phyloP scores from a whole-genome alignment of 163 green algal species.

The Chlorella variabilis region DNA sequence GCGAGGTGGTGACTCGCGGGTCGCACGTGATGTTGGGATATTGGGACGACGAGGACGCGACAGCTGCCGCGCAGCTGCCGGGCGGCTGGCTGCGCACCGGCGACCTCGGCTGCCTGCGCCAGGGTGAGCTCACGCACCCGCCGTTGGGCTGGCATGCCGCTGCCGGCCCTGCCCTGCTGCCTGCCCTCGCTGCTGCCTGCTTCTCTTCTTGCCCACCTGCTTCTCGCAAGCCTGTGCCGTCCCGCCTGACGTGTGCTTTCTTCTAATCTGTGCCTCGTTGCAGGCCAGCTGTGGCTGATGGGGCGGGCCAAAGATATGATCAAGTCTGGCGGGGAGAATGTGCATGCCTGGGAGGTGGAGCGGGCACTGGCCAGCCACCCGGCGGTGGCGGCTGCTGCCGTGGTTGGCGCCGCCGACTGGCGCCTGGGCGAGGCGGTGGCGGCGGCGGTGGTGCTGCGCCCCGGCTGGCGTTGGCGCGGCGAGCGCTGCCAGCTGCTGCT shows the following conservation, averaged over 20 bases:
- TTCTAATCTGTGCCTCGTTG: not conserved
- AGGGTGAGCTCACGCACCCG: not conserved
- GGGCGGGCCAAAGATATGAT: slow-evolving; percentile 88
- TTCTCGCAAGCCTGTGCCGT: not conserved
- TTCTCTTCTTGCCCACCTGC: no score
- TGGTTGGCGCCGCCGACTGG: slow-evolving; percentile 76
- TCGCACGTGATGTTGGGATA: slow-evolving; percentile 86
- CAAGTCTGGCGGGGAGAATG: slow-evolving; percentile 89
- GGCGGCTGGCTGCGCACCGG: slow-evolving; percentile 83
- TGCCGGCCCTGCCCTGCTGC: no score
- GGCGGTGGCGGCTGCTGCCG: slow-evolving; percentile 69
- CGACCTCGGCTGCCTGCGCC: slow-evolving; percentile 66
- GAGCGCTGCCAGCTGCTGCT: slow-evolving; percentile 33
- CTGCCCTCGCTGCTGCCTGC: not conserved
- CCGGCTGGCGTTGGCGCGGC: slow-evolving; percentile 46
- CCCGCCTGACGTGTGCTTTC: not conserved
- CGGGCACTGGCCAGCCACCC: slow-evolving; percentile 59
- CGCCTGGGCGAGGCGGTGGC: slow-evolving; percentile 77
- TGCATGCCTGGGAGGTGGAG: slow-evolving; percentile 89
- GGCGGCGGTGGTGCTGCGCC: slow-evolving; percentile 59
- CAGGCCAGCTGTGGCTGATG: slow-evolving; percentile 77
- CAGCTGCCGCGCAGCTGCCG: slow-evolving; percentile 40
- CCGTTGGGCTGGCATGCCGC: no score
- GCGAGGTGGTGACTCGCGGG: slow-evolving; percentile 80
- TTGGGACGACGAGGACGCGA: slow-evolving; percentile 56